phyloP scores from a whole-genome alignment of 306 rosid species.

The Quercus rubra region DNA sequence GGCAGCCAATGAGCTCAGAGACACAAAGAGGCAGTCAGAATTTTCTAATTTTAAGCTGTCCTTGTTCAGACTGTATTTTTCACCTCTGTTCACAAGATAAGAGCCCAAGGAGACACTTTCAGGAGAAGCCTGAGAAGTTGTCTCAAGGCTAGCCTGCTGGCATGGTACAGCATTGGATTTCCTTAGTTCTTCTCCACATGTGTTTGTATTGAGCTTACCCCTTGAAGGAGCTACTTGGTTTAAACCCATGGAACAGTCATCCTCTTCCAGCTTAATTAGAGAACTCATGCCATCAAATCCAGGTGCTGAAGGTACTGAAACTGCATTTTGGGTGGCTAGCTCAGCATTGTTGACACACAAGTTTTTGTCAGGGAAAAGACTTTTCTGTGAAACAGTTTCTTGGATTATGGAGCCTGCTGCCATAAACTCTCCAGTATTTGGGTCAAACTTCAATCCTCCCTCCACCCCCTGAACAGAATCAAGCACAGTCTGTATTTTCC shows the following conservation, averaged over 20 bases:
- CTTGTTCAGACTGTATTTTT: slow-evolving; percentile 16
- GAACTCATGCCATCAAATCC: slow-evolving; percentile 25
- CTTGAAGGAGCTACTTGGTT: slow-evolving; percentile 19
- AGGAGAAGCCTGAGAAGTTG: slow-evolving; percentile 19
- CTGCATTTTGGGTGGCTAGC: slow-evolving; percentile 24
- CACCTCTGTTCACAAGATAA: slow-evolving; percentile 21
- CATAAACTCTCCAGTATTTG: slow-evolving; percentile 53
- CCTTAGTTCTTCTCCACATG: slow-evolving; percentile 28
- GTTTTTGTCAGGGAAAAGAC: slow-evolving; percentile 36
- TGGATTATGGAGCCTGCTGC: slow-evolving; percentile 48
- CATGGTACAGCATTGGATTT: slow-evolving; percentile 33
- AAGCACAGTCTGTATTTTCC: slow-evolving; percentile 71
- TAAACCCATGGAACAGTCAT: slow-evolving; percentile 25
- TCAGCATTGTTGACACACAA: slow-evolving; percentile 22
- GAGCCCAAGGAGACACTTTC: slow-evolving; percentile 30
- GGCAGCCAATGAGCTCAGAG: slow-evolving; percentile 39
- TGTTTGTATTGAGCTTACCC: slow-evolving; percentile 17
- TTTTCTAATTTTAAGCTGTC: slow-evolving; percentile 29
- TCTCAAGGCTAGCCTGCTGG: slow-evolving; percentile 20
- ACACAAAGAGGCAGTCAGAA: slow-evolving; percentile 23
- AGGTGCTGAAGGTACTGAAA: slow-evolving; percentile 23
- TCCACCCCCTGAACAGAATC: slow-evolving; percentile 78
- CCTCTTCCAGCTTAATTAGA: slow-evolving; percentile 45
- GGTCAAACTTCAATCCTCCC: slow-evolving; percentile 74
- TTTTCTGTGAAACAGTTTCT: slow-evolving; percentile 40